Base-by-base conservation (phyloP, 139 green algal species). In the Raphidocelis subcapitata region DNA sequence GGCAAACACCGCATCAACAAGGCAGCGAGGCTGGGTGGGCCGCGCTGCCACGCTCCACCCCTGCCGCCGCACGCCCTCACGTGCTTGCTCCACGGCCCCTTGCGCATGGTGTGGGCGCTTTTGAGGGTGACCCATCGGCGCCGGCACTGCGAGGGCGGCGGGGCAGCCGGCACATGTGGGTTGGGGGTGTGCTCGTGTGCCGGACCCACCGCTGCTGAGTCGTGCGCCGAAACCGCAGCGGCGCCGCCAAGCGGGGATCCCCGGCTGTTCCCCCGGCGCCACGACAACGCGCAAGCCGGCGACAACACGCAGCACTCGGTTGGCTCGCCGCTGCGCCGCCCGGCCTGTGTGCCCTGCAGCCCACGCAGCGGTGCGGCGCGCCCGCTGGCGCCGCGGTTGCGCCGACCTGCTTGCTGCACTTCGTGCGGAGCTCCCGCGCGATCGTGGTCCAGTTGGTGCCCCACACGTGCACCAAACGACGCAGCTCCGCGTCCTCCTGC, bases 371-470 rank as follows among this genome's bases (percentile, higher is more conserved):
- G 24, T 36, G 24, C 35, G 24, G 20, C 5, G 62, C 21, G 29
- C 28, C 23, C 24, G 28, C 14, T 68, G 23, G 14, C 21, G 35
- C 5, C 24, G 20, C 41, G 29, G 41, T 18, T 3, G 16, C 4
- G 1, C 61, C 20, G 55, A 85, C 82, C 85, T 94, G 89, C 74
- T 94, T 94, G 76, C 80, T 86, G 36, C 80, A 79, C 59, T 92
- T 93, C 1, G 65, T 87, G 15, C 62, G 49, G 10, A 92, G 77
- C 36, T 88, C 79, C 12, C 26, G 28, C 0, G 89, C 81, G 32
- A 93, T 92, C 18, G 82, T 31, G 23, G 77, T 75, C 88, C 89
- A 93, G 16, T 94, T 94, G 3, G 79, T 67, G 18, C 89, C 89
- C 47, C 88, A 74, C 73, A 90, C 56, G 0, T 73, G 75, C 0